Base-by-base conservation (phyloP, 1,139 yeast species). In the Kodamaea alishanica region DNA sequence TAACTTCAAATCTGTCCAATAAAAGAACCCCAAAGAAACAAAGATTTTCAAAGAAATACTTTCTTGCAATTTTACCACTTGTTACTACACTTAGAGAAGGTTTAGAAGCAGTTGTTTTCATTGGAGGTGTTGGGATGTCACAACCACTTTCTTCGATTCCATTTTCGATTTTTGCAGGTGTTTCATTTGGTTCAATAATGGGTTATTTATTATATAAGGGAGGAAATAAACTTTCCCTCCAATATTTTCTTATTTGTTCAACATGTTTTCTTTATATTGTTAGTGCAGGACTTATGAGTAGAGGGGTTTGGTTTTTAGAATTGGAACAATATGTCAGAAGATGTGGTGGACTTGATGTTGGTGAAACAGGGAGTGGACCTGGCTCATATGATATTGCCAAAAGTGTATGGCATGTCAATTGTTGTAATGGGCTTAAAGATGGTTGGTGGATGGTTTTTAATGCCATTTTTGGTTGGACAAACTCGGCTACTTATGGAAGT, bases 371-470 rank as follows among this genome's bases (percentile, higher is more conserved):
- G 3, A 67, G 69, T 43, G 75, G 75, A 0, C 75, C 76, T 0
- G 76, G 75, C 1, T 67, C 74, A 6, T 70, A 70, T 39, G 74
- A 70, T 45, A 68, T 70, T 22, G 46, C 56, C 27, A 56, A 48
- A 20, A 68, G 73, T 44, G 69, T 70, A 1, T 70, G 76, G 76
- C 76, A 70, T 47, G 75, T 70, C n/a, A 70, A 70, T 51, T 70
- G 76, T 45, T 70, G 76, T 44, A 67, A 70, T 46, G 73, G 73
- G 41, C 48, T 68, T 42, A 69, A 67, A 45, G 74, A 69, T 26
- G 75, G 70, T 41, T 74, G 75, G 32, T 70, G 75, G 75, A 69
- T 70, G 75, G 57, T 70, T 15, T 58, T 65, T 39, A 70, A 73
- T 15, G 75, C 76, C 6, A 51, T 70, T 28, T 61, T 70, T 38